phyloP scores from a whole-genome alignment of 805 yeast genomes.

The Cyberlindnera bimundalis region DNA sequence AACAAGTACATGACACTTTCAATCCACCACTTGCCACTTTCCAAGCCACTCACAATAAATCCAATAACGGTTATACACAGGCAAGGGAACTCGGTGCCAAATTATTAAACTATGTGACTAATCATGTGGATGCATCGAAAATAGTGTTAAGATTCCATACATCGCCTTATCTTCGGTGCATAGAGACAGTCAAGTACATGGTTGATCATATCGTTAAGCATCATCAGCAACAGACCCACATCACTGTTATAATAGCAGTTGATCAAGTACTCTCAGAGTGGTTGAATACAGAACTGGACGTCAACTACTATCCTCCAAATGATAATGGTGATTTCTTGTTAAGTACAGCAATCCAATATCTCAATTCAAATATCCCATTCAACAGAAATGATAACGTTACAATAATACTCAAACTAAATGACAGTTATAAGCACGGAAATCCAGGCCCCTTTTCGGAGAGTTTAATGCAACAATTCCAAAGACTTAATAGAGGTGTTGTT shows the following conservation, averaged over 20 bases:
- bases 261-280: slow-evolving; percentile 43
- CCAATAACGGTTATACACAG: slow-evolving; percentile 29
- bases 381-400: slow-evolving; percentile 21
- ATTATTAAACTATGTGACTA: slow-evolving; percentile 20
- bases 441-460: slow-evolving; percentile 44
- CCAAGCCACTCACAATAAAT: slow-evolving; percentile 25
- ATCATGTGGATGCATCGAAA: slow-evolving; percentile 15
- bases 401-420: slow-evolving; percentile 32
- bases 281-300: slow-evolving; percentile 39
- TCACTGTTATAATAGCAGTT: slow-evolving; percentile 30
- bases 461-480: slow-evolving; percentile 32
- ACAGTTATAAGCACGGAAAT: slow-evolving; percentile 35
- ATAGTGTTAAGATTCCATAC: slow-evolving; percentile 31
- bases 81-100: slow-evolving; percentile 25
- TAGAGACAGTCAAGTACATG: slow-evolving; percentile 35
- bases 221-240: slow-evolving; percentile 10
- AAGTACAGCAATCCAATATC: slow-evolving; percentile 36
- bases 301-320: slow-evolving; percentile 40
- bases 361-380: slow-evolving; percentile 28
- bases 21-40: slow-evolving; percentile 29
- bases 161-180: slow-evolving; percentile 43
- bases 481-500: slow-evolving; percentile 35
- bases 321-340: slow-evolving; percentile 42
- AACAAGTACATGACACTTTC: slow-evolving; percentile 20
- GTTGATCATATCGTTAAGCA: slow-evolving; percentile 23